phyloP scores from a whole-genome alignment of 2,329 filamentous ascomycete genomes.

The Daldinia sp. region DNA sequence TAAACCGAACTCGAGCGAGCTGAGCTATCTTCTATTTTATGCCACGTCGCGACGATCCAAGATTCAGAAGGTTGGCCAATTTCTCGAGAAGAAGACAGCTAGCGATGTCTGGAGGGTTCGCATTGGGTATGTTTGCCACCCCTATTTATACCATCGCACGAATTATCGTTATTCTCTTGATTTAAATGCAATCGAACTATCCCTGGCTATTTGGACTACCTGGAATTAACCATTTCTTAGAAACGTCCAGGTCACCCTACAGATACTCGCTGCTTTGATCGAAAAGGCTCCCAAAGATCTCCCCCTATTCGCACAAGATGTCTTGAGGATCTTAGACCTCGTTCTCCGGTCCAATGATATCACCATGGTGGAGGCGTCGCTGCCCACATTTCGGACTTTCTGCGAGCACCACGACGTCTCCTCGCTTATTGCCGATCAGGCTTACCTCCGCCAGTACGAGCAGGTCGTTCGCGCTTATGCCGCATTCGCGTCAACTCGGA shows the following conservation, averaged over 20 bases:
- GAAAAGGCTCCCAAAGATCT: constrained; percentile 93
- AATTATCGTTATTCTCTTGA: neutral
- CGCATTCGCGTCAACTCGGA: constrained; percentile 74
- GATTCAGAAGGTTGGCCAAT: constrained; percentile 93
- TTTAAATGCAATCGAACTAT: neutral
- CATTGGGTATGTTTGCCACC: constrained; percentile 71
- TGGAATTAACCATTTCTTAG: constrained; percentile 53
- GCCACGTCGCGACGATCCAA: constrained; percentile 93
- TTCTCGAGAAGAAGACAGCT: constrained; percentile 92
- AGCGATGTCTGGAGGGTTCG: constrained; percentile 89
- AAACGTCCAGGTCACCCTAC: constrained; percentile 92
- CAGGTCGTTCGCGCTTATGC: constrained; percentile 83
- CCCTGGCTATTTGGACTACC: too few relatives aligned
- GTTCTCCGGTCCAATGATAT: constrained; percentile 88
- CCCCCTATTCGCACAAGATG: constrained; percentile 83
- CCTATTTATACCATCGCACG: neutral
- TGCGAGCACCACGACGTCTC: constrained; percentile 89
- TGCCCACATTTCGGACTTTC: constrained; percentile 86
- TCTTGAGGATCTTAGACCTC: constrained; percentile 83
- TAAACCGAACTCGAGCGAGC: constrained; percentile 94
- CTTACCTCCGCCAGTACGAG: constrained; percentile 83
- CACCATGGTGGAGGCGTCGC: constrained; percentile 89
- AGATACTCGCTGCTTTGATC: constrained; percentile 89
- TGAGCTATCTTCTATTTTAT: constrained; percentile 97
- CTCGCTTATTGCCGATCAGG: constrained; percentile 83